Conservation (phyloP, 805 yeast genomes). For the Nadsonia fulvescens region DNA sequence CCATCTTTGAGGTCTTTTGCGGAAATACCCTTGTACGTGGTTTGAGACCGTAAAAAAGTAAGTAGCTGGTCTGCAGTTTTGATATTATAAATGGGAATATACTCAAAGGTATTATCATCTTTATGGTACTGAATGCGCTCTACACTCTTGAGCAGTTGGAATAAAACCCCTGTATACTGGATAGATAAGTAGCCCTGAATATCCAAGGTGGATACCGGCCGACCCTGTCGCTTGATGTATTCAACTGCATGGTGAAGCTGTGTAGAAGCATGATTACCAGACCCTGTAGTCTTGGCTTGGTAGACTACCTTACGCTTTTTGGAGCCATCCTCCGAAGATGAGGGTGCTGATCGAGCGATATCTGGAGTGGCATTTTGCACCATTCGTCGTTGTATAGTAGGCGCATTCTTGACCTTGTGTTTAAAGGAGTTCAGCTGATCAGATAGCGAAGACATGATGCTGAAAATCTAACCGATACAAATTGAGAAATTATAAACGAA, state of each 20-base stretch:
- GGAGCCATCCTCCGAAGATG: constrained; percentile 3
- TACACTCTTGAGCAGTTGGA: constrained; percentile 55
- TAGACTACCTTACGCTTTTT: constrained; percentile 10
- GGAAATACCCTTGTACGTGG: constrained; percentile 71
- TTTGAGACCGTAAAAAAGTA: constrained; percentile 55
- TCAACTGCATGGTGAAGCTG: constrained; percentile 84
- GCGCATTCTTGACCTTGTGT: constrained; percentile 39
- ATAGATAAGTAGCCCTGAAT: constrained; percentile 48
- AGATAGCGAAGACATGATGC: constrained; percentile 25
- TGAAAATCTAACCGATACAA: too few species aligned
- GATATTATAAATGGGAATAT: constrained; percentile 77
- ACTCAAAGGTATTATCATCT: constrained; percentile 49
- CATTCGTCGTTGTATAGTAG: constrained; percentile 16
- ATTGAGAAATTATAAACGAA: too few species aligned
- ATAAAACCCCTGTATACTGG: constrained; percentile 42
- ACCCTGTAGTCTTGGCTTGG: constrained; percentile 22
- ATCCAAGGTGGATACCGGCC: constrained; percentile 48
- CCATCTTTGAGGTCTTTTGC: constrained; percentile 78
- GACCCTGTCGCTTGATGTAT: constrained; percentile 50
- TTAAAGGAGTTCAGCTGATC: constrained; percentile 51
- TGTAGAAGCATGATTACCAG: constrained; percentile 56
- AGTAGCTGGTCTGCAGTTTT: constrained; percentile 63
- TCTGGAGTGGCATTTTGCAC: constrained; percentile 5
- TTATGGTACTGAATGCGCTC: constrained; percentile 61
- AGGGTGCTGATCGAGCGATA: too few species aligned